Base-by-base conservation (phyloP, 2,329 filamentous ascomycete genomes). In the Tothia fuscella region DNA sequence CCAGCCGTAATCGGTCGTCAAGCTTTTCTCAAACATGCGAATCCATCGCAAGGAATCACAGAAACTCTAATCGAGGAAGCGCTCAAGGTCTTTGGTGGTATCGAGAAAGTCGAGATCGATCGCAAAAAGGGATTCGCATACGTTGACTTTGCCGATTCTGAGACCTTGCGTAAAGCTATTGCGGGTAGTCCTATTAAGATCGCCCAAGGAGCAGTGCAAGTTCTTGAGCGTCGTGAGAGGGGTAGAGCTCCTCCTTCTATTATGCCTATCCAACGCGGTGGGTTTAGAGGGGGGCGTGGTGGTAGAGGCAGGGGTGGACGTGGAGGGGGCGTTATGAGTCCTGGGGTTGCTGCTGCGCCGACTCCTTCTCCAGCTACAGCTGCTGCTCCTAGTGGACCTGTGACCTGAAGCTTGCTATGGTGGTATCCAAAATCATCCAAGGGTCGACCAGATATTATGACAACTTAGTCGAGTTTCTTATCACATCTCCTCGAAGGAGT, bases 61-160 rank as follows among this genome's bases (percentile, higher is more conserved):
- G 89, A 95, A 55, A 66, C 80, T 0, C 63, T 87, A 0, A 74
- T 96, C 2, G 78, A 81, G 51, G 19, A 81, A 50, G 78, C 82
- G 1, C 76, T 96, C 56, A 71, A 78, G 33, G 61, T 65, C 0
- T 93, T 86, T 51, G 89, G 89, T 2, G 60, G 73, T 1, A 74
- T 95, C 34, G 75, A 75, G 1, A 81, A 77, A 49, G 84, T 94
- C 14, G 89, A 95, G 52, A 89, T 96, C 41, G 89, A 96, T 57
- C 82, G 88, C 53, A 95, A 42, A 20, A 45, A 95, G 59, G 87
- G 87, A 0, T 93, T 94, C 53, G 89, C 87, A 2, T 94, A 95
- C 56, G 80, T 93, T 29, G 84, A 94, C 48, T 96, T 95, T 63
- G 72, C 74, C 7, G 78, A 86, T 17, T 71, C 80, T 1, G 76